Evolutionary conservation across 1,284 basidiomycete genomes (phyloP).

Genomic region (Exsudoporus floridanus): DNA sequence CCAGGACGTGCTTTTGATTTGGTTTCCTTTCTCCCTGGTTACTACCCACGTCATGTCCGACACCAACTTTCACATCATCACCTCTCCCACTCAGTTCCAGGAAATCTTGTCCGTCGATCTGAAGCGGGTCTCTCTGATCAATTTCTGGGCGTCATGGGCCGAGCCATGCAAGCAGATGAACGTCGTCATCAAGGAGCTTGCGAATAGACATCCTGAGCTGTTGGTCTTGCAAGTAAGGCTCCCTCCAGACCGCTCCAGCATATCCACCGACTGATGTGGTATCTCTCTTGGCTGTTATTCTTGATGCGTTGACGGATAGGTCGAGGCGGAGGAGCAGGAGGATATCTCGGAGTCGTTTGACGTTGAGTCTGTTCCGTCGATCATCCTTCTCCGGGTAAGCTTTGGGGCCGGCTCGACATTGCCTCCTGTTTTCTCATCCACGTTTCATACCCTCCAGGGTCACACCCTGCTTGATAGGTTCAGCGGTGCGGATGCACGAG

Average conservation of each 20-base stretch:
- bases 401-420: background rate
- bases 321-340: slow-evolving; percentile 85
- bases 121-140: slow-evolving; percentile 77
- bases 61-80: slow-evolving; percentile 55
- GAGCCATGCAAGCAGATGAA: slow-evolving; percentile 89
- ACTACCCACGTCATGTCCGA: slow-evolving; percentile 17
- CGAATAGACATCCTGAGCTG: slow-evolving; percentile 66
- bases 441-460: slow-evolving; percentile 53
- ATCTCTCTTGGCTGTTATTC: background rate
- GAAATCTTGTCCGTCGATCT: slow-evolving; percentile 74
- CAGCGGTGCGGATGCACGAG: slow-evolving; percentile 77
- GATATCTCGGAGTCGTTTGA: slow-evolving; percentile 96
- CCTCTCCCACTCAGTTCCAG: slow-evolving; percentile 74
- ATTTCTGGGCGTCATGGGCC: slow-evolving; percentile 94
- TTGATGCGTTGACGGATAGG: slow-evolving; percentile 43
- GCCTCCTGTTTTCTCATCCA: background rate
- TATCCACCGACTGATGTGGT: background rate
- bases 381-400: slow-evolving; percentile 79
- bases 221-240: slow-evolving; percentile 72
- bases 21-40: background rate
- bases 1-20: background rate
- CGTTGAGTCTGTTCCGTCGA: slow-evolving; percentile 86
- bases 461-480: slow-evolving; percentile 85
- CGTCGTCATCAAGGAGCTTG: slow-evolving; percentile 67
- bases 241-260: background rate